Conservation (phyloP, 2,329 filamentous ascomycete genomes). For the Fusarium anthophilum region DNA sequence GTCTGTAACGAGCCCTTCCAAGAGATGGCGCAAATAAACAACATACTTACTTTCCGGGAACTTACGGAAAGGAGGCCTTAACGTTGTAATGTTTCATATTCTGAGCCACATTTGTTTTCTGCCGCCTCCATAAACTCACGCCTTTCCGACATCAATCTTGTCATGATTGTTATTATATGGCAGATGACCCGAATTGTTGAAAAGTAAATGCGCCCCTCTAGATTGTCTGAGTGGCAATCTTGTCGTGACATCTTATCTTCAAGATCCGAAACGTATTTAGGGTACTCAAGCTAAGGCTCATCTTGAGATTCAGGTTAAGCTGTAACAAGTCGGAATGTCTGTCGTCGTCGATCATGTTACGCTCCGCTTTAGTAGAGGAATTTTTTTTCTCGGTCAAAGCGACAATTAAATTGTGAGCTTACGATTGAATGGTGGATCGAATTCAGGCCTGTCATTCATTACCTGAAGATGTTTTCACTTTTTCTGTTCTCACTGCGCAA, state of each 20-base stretch:
- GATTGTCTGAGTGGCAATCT: neutral
- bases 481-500: neutral
- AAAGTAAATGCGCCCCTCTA: neutral
- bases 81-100: too few relatives aligned
- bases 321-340: neutral
- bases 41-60: too few relatives aligned
- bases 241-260: neutral
- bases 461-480: accelerated
- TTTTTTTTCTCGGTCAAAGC: neutral
- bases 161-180: neutral
- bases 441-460: neutral
- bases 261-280: too few relatives aligned
- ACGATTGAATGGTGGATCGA: neutral
- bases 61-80: too few relatives aligned
- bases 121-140: too few relatives aligned
- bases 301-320: neutral
- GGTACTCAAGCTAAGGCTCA: too few relatives aligned
- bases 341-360: neutral
- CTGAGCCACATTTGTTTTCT: too few relatives aligned
- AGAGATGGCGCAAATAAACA: neutral
- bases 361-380: neutral
- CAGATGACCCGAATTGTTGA: neutral
- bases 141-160: too few relatives aligned
- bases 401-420: neutral
- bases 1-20: neutral